A percentile compares a stretch with the other conserved stretches of the same genome.
These are phyloP conservation scores for Pichia kudriavzevii DNA, from an alignment of 1,139 yeast species.

Conservation along the genomic window DNA sequence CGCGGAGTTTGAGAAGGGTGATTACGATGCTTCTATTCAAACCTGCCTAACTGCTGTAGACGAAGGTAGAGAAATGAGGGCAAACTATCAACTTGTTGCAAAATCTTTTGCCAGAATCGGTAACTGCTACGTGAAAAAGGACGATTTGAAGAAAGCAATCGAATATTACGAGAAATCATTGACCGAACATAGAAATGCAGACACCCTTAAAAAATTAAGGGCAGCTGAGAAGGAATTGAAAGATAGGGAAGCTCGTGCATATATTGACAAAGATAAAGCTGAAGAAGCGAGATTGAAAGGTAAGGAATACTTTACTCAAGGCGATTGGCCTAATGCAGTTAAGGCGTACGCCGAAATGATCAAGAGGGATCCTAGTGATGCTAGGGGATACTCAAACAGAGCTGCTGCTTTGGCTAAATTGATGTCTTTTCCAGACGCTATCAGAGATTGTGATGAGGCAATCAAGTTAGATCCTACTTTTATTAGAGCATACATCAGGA, in stretches of 20 bases:
- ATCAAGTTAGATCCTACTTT: slow-evolving; percentile 81
- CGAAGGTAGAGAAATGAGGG: slow-evolving; percentile 80
- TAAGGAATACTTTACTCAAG: slow-evolving; percentile 78
- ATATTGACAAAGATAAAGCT: slow-evolving; percentile 85
- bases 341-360: slow-evolving; percentile 92
- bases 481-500: slow-evolving; percentile 92
- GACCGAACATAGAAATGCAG: slow-evolving; percentile 97
- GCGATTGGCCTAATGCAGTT: slow-evolving; percentile 96
- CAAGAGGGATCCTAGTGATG: slow-evolving; percentile 92
- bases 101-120: slow-evolving; percentile 93
- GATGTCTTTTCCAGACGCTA: slow-evolving; percentile 95
- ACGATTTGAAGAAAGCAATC: slow-evolving; percentile 65
- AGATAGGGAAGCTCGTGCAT: slow-evolving; percentile 65
- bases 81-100: slow-evolving; percentile 87
- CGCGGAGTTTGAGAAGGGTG: slow-evolving; percentile 95
- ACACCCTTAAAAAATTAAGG: slow-evolving; percentile 81
- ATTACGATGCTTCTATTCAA: slow-evolving; percentile 71
- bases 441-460: slow-evolving; percentile 85
- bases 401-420: slow-evolving; percentile 95
- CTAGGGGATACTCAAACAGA: slow-evolving; percentile 95
- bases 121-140: slow-evolving; percentile 67
- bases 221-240: slow-evolving; percentile 81
- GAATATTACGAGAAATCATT: slow-evolving; percentile 81
- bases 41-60: slow-evolving; percentile 82
- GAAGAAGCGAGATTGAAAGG: slow-evolving; percentile 94